Evolutionary conservation across 2,329 filamentous ascomycete species (phyloP).

Genomic region (Salinomyces thailandicus): DNA sequence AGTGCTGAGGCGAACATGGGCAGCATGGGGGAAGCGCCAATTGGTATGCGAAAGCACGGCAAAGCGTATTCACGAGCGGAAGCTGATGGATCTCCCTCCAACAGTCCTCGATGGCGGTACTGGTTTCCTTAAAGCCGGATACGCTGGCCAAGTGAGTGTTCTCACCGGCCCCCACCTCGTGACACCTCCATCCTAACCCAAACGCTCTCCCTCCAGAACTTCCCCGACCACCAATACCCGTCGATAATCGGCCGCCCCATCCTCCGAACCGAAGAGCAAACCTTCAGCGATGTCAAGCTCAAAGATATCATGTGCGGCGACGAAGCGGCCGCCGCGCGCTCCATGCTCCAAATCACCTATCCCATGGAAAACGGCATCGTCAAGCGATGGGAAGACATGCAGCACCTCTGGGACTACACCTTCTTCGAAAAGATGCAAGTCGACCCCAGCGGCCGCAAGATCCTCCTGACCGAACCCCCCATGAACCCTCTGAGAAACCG

Average conservation of each 20-base stretch:
- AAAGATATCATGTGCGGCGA: slow-evolving; percentile 99
- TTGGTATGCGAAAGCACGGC: slow-evolving; percentile 2
- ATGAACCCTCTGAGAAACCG: slow-evolving; percentile 97
- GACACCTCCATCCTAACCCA: background rate
- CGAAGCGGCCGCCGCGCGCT: slow-evolving; percentile 88
- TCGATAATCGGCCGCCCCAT: slow-evolving; percentile 97
- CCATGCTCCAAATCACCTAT: slow-evolving; percentile 97
- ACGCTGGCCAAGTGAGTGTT: slow-evolving; percentile 67
- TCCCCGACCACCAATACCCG: slow-evolving; percentile 96
- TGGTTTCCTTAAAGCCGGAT: slow-evolving; percentile 98
- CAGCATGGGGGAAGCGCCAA: slow-evolving; percentile 7
- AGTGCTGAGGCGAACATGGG: no score
- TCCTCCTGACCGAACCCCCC: slow-evolving; percentile 90
- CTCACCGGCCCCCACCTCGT: background rate
- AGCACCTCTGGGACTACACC: slow-evolving; percentile 98
- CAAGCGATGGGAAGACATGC: slow-evolving; percentile 99
- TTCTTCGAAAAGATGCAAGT: slow-evolving; percentile 96
- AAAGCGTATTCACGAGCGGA: background rate
- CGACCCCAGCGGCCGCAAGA: slow-evolving; percentile 85
- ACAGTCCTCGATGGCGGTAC: slow-evolving; percentile 98
- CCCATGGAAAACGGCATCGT: slow-evolving; percentile 99
- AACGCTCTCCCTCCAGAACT: slow-evolving; percentile 54
- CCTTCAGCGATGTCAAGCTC: slow-evolving; percentile 56
- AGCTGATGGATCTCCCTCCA: slow-evolving; percentile 9
- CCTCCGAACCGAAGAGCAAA: slow-evolving; percentile 85